Conservation (phyloP, 23 red algal genomes). For the Cyanidiococcus yangmingshanensis region DNA sequence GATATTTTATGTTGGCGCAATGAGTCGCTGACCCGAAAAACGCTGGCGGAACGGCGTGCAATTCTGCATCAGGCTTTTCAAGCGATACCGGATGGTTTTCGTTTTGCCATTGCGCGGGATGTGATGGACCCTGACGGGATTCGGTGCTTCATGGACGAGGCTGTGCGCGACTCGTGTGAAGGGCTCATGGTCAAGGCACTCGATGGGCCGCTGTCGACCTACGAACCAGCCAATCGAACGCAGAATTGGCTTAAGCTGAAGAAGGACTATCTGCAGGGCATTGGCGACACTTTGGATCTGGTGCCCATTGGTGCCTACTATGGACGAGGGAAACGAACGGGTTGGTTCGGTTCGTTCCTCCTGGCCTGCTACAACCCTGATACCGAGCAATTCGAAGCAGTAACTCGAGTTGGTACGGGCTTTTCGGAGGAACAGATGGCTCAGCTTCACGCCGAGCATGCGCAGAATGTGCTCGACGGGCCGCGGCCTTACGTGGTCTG, state of each 20-base stretch:
- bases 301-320: slow-evolving; percentile 89
- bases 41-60: slow-evolving; percentile 38
- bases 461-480: background rate
- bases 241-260: slow-evolving; percentile 99
- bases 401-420: slow-evolving; percentile 88
- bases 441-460: slow-evolving; percentile 33
- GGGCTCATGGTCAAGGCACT: slow-evolving; percentile 98
- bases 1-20: slow-evolving; percentile 85
- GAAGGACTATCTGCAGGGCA: slow-evolving; percentile 85
- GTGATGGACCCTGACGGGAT: slow-evolving; percentile 58
- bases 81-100: slow-evolving; percentile 44
- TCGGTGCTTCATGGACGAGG: slow-evolving; percentile 51
- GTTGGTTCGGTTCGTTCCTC: slow-evolving; percentile 73
- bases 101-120: slow-evolving; percentile 65
- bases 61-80: slow-evolving; percentile 36
- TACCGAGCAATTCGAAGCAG: slow-evolving; percentile 64
- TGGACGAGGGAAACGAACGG: slow-evolving; percentile 79
- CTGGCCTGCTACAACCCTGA: slow-evolving; percentile 92
- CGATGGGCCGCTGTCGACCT: slow-evolving; percentile 55
- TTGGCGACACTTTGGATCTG: slow-evolving; percentile 85
- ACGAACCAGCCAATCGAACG: slow-evolving; percentile 88
- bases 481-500: slow-evolving; percentile 22
- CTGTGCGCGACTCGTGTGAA: slow-evolving; percentile 78
- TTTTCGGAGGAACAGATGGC: slow-evolving; percentile 79
- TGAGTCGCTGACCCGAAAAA: slow-evolving; percentile 40